Evolutionary conservation across 257 asterid species (phyloP), one percentile per base, ranked within the genome.

Genomic region (Euphrasia confusa): DNA sequence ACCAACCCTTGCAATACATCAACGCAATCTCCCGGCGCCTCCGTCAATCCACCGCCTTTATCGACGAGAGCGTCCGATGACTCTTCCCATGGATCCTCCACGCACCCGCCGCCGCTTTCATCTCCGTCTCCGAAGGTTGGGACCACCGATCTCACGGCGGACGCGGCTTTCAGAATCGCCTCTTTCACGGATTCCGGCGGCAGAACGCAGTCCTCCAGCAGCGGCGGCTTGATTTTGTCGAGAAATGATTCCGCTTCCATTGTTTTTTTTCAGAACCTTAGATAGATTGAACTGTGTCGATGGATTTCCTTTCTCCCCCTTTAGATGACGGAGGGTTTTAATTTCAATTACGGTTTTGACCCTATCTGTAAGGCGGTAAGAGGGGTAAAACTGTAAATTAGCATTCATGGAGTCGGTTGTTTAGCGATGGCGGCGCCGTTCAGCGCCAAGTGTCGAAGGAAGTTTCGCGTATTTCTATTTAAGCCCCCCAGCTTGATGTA

Each of bases 191-290:
- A 79, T 21, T 86, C 96, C 60, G 93, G 89, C 69, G 96, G 94
- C 65, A 86, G 78, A 7, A 95, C 96, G 58, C 96, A 92, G 75
- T 89, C 95, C 73, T 92, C 96, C 45, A 89, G 92, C 39, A 97
- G 97, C 54, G 99, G 94, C 54, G 99, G 94, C 70, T 63, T 67
- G 73, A 86, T 77, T 59, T 75, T 64, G 37, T 61, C 85, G 5
- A 88, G 47, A 7, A 81, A 69, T 21, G 24, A 21, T 21, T 21
- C 24, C 24, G 24, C 24, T 21, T 21, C 24, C 24, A 21, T 21
- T 21, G 1, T 21, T 21, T 21, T 21, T 21, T 21, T 21, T 21
- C 24, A 21, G 24, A 21, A 21, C 0, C 24, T 21, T 21, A 21
- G 24, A 21, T 21, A 21, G 24, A 21, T 21, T 21, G 1, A 21